Evolutionary conservation across 1,284 basidiomycete genomes (phyloP), one percentile per base, ranked within the genome.

Genomic region (Inonotus hispidus): DNA sequence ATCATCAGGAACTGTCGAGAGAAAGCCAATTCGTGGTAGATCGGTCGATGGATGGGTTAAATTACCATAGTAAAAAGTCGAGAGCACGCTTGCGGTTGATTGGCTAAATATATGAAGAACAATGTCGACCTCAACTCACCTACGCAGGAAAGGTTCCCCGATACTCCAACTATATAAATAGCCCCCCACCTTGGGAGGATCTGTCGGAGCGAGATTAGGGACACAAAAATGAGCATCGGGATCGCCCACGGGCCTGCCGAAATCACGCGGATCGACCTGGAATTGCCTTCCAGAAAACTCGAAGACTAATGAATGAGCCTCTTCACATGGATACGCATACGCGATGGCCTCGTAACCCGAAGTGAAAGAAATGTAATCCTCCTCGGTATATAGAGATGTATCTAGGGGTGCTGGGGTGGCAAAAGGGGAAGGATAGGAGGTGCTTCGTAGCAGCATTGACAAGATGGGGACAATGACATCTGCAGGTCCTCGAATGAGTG

Each of bases 251-350:
- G 69, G 27, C 71, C 69, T 65, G 79, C 79, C 71, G 63, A 88
- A 84, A 69, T 88, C 86, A 39, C 84, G 79, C 29, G 86, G 82
- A 69, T 88, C 87, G 38, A 87, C 77, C 3, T 83, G 79, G 72
- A 88, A 89, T 60, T 79, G 71, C 68, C 75, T 76, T 2, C 86
- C 86, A 25, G 81, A 83, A 55, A 89, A 85, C 65, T 83, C 72
- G 71, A 87, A 89, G 0, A 76, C 71, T 21, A 88, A 71, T 2
- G 70, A 80, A 64, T 86, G 86, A 1, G 83, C 76, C 4, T 72
- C 71, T 5, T 72, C 68, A 69, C 81, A 82, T 1, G 77, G 72
- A 52, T 79, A 75, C 13, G 46, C 53, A 52, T 61, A 61, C 25
- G 59, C 45, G 37, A 47, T 37, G 16, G 43, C 21, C 3, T 61